Percentiles rank a stretch among this genome's conserved stretches.
Conservation (phyloP, 2,329 filamentous ascomycete genomes). For the Pseudocercospora musae region DNA sequence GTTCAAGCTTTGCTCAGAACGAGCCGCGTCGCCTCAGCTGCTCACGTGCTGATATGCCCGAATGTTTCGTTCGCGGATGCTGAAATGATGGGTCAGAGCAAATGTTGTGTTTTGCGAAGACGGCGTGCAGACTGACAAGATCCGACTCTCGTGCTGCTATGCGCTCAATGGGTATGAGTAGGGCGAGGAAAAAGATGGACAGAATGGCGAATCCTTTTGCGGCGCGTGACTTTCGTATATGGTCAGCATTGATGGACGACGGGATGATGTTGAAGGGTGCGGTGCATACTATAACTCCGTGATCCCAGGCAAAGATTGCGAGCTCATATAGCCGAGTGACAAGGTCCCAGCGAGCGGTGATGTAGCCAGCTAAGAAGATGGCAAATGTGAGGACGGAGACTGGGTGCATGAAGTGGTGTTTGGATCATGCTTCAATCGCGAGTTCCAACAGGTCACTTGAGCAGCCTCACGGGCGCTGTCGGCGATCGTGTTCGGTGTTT, state of each 20-base stretch:
- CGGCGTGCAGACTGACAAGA: slow-evolving; percentile 58
- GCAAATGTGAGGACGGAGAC: slow-evolving; percentile 93
- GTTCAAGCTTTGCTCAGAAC: slow-evolving; percentile 58
- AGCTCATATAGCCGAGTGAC: slow-evolving; percentile 96
- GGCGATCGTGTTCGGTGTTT: not conserved
- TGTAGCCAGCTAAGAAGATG: slow-evolving; percentile 99
- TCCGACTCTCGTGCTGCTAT: slow-evolving; percentile 77
- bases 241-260: slow-evolving; percentile 3
- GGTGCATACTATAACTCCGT: slow-evolving; percentile 81
- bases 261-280: not conserved
- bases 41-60: slow-evolving; percentile 89
- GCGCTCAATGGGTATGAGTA: slow-evolving; percentile 79
- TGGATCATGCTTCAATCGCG: slow-evolving; percentile 13
- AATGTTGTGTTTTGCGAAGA: slow-evolving; percentile 1
- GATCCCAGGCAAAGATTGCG: slow-evolving; percentile 94
- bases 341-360: slow-evolving; percentile 97
- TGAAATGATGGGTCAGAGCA: slow-evolving; percentile 40
- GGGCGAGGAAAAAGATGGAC: slow-evolving; percentile 76
- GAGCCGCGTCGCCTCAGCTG: slow-evolving; percentile 91
- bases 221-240: slow-evolving; percentile 64
- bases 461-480: not conserved
- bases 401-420: slow-evolving; percentile 70
- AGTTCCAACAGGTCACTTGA: not conserved
- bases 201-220: slow-evolving; percentile 81
- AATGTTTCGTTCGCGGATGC: slow-evolving; percentile 76